Evolutionary conservation across 371 early-diverging fungal genomes (phyloP).

Genomic region (Lichtheimia hyalospora): DNA sequence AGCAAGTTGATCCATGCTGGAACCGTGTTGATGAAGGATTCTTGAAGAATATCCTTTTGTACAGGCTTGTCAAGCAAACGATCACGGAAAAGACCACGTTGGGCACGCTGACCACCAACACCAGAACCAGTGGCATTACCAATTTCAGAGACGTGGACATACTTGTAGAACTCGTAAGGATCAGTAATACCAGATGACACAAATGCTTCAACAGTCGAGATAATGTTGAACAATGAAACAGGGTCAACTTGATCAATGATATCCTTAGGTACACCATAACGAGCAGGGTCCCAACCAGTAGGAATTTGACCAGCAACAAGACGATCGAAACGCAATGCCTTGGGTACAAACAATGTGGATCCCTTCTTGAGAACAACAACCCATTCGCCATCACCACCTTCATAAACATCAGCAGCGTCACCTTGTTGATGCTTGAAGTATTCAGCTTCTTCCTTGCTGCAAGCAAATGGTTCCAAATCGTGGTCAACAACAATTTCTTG

Average conservation of each 20-base stretch:
- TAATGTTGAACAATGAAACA: conserved; percentile 85
- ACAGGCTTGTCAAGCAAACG: conserved; percentile 84
- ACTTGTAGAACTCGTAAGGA: conserved; percentile 97
- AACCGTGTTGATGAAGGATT: conserved; percentile 95
- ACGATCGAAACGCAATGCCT: conserved; percentile 92
- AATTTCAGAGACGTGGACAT: conserved; percentile 93
- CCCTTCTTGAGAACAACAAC: conserved; percentile 86
- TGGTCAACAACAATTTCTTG: conserved; percentile 93
- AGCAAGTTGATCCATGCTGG: conserved; percentile 98
- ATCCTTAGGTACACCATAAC: conserved; percentile 95
- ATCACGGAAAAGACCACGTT: conserved; percentile 78
- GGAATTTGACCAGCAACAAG: conserved; percentile 96
- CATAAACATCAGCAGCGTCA: conserved; percentile 82
- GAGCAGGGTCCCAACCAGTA: conserved; percentile 92
- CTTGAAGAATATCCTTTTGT: conserved; percentile 94
- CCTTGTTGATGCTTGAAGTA: conserved; percentile 89
- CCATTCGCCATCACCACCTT: conserved; percentile 69
- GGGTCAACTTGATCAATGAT: conserved; percentile 90
- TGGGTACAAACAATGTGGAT: conserved; percentile 88
- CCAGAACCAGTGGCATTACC: conserved; percentile 91
- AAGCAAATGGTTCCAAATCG: conserved; percentile 90
- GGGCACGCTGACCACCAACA: conserved; percentile 84
- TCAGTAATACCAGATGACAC: conserved; percentile 93
- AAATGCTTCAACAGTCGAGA: conserved; percentile 93
- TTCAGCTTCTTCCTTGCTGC: conserved; percentile 89